Evolutionary conservation across 768 basidiomycete genomes (phyloP).

Genomic region (Pleurotus tuber-regium): DNA sequence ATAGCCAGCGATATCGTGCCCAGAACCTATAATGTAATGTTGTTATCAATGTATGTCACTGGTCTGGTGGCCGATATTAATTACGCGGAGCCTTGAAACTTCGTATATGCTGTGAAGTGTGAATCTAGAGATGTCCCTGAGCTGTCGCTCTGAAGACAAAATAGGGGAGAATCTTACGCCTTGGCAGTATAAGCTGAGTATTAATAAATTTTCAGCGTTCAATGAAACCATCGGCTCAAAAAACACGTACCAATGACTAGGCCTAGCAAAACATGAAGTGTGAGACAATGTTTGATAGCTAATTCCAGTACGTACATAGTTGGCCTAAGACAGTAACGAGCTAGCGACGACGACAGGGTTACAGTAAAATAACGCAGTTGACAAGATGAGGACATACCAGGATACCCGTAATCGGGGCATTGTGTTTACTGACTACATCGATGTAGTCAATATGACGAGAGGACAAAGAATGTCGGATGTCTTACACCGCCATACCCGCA

Average conservation of each 20-base stretch:
- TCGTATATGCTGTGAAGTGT: conserved; percentile 28
- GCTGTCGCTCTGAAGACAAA: not conserved
- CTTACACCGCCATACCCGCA: conserved; percentile 65
- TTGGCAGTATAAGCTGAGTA: conserved; percentile 45
- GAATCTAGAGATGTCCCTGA: conserved; percentile 26
- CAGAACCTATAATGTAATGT: conserved; percentile 43
- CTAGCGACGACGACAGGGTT: conserved; percentile 23
- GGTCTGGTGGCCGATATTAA: not conserved
- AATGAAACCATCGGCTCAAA: not conserved
- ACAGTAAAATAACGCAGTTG: not conserved
- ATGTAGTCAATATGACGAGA: too few species aligned
- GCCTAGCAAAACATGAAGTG: conserved; percentile 17
- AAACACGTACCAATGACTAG: conserved; percentile 34
- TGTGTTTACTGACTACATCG: conserved; percentile 55
- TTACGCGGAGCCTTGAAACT: conserved; percentile 37
- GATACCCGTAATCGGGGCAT: conserved; percentile 39
- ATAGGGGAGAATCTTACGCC: conserved; percentile 31
- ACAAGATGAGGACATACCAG: conserved; percentile 38
- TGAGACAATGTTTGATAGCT: not conserved
- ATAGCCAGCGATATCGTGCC: conserved; percentile 48
- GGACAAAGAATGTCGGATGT: too few species aligned
- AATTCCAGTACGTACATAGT: conserved; percentile 34
- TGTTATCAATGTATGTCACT: not conserved
- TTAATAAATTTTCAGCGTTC: too few species aligned
- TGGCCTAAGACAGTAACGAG: conserved; percentile 37